Base-by-base conservation (phyloP, 257 asterid species). In the Forsythia viridissima region DNA sequence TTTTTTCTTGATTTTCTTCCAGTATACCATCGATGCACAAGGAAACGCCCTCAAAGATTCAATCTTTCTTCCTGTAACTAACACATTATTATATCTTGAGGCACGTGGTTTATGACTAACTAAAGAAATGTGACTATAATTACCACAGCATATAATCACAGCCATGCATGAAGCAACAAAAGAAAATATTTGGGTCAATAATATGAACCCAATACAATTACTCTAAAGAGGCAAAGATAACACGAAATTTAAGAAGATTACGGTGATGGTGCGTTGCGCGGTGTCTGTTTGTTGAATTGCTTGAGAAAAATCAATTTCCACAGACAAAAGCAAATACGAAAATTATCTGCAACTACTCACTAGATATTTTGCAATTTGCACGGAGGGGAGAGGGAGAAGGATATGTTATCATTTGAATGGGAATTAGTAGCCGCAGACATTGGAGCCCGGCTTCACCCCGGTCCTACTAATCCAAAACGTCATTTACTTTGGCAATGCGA, bases 1-100 rank as follows among this genome's bases (percentile, higher is more conserved):
- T 48, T 76, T 89, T 86, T 76, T 85, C 85, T 80, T 83, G 77
- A 77, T 80, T 84, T 82, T 88, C 83, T 86, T 88, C 89, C 88
- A 82, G 18, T 81, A 74, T 71, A 80, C 5, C 80, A 72, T 30
- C 34, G 34, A 30, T 30, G 34, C 48, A 9, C 48, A 43, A 12
- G 48, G 67, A 11, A 82, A 77, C 82, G 73, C 40, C 75, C 85
- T 83, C 57, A 80, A 86, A 81, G 86, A 74, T 63, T 69, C 68
- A 20, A 77, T 48, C 80, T 81, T 89, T 83, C 84, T 83, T 40
- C 94, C 81, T 74, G 78, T 76, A 20, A 38, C 71, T 51, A 79
- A 67, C 24, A 84, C 87, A 73, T 77, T 81, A 71, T 77, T 79
- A 82, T 78, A 74, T 52, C 79, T 80, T 75, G 83, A 75, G 6